Percentiles rank a stretch among this genome's conserved stretches.
phyloP scores from a whole-genome alignment of 495 filamentous ascomycete genomes.

The Talaromyces proteolyticus region DNA sequence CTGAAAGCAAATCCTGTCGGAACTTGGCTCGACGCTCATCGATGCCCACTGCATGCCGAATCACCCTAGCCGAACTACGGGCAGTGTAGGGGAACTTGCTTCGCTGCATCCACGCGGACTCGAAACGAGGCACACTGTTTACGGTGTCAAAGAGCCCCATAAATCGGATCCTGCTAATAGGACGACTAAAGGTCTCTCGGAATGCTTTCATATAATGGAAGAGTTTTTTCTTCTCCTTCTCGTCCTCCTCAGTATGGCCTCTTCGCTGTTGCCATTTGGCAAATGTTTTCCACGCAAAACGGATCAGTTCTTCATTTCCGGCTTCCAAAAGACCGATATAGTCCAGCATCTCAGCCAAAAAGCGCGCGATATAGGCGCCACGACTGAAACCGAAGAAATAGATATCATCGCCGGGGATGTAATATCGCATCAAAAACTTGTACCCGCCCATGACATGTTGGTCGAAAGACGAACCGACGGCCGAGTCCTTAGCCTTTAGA shows the following conservation, averaged over 20 bases:
- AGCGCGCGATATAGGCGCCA: slow-evolving; percentile 82
- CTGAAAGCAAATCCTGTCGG: slow-evolving; percentile 66
- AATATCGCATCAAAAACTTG: slow-evolving; percentile 85
- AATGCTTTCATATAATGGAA: slow-evolving; percentile 78
- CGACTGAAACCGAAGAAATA: slow-evolving; percentile 80
- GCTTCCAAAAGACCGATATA: slow-evolving; percentile 72
- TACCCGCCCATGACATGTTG: slow-evolving; percentile 82
- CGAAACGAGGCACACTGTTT: slow-evolving; percentile 77
- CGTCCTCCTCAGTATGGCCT: slow-evolving; percentile 47
- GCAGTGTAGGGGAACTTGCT: slow-evolving; percentile 81
- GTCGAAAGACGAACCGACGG: slow-evolving; percentile 76
- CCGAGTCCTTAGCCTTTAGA: slow-evolving; percentile 77
- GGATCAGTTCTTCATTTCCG: slow-evolving; percentile 84
- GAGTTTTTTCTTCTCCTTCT: slow-evolving; percentile 57
- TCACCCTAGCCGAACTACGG: slow-evolving; percentile 63
- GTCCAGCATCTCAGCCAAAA: slow-evolving; percentile 83
- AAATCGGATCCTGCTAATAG: slow-evolving; percentile 59
- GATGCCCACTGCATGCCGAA: slow-evolving; percentile 70
- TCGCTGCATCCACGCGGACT: slow-evolving; percentile 80
- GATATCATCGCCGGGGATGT: slow-evolving; percentile 73
- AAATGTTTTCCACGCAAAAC: slow-evolving; percentile 87
- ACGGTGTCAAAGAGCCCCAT: slow-evolving; percentile 52
- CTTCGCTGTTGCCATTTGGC: slow-evolving; percentile 73
- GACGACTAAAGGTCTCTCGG: slow-evolving; percentile 77
- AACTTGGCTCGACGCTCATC: slow-evolving; percentile 72